Evolutionary conservation across 768 basidiomycete species (phyloP), one percentile per base, ranked within the genome.

Genomic region (Naganishia vishniacii): DNA sequence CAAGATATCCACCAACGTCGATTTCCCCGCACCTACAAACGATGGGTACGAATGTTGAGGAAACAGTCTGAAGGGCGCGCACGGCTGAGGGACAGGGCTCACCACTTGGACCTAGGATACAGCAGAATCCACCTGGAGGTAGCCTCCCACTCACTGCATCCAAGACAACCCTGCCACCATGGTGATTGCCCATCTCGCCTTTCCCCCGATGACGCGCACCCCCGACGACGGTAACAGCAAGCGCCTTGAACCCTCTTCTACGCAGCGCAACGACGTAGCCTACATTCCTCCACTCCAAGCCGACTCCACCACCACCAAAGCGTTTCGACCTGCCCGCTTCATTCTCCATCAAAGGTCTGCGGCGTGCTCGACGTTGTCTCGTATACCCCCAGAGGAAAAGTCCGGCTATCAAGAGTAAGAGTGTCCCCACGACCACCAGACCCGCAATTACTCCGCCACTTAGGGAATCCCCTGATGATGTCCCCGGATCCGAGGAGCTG

Each of bases 401-500:
- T 0, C 79, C 75, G 3, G 92, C 75, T 0, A 86, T 83, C 0
- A 84, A 67, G 0, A 82, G 75, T 18, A 88, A 60, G 46, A 95
- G 72, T 0, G 77, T 81, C 6, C 91, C 88, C 9, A 95, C 85
- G 26, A 92, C 88, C 0, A 87, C 90, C 29, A 97, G 78, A 13
- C 93, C 93, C 37, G 88, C 92, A 64, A 95, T 89, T 25, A 95
- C 92, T 1, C 93, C 92, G 0, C 85, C 83, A 61, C 84, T 82
- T 9, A 95, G 83, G 18, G 82, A 77, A 34, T 80, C 80, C 4
- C 80, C 79, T 13, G 78, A 72, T 0, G 69, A 67, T 40, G 34
- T n/a, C n/a, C n/a, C n/a, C n/a, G n/a, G n/a, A n/a, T n/a, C n/a
- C n/a, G 25, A 18, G 62, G 65, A n/a, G 67, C 69, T n/a, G 15